These are phyloP conservation scores for Abrus precatorius DNA, from an alignment of 306 rosid genomes.

Conservation along the genomic window DNA sequence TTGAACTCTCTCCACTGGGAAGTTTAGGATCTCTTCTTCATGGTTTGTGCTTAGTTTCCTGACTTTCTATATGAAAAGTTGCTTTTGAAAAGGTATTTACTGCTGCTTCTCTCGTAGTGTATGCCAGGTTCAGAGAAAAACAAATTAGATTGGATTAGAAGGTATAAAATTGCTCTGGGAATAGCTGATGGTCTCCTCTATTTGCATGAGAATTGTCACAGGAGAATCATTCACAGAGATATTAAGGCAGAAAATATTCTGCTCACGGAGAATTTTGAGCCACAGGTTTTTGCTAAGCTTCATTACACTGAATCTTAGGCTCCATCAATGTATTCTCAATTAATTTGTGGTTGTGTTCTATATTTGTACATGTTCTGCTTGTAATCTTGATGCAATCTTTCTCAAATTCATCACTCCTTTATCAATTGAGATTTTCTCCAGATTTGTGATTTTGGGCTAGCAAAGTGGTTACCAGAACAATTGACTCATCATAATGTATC, in stretches of 20 bases:
- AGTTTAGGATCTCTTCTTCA: slow-evolving; percentile 86
- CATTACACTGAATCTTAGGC: not conserved
- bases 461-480: slow-evolving; percentile 92
- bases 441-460: slow-evolving; percentile 99
- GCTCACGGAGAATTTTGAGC: slow-evolving; percentile 81
- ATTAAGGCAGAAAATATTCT: slow-evolving; percentile 87
- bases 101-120: not conserved
- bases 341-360: not conserved
- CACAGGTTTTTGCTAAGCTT: slow-evolving; percentile 74
- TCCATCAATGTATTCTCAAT: too few relatives aligned
- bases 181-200: slow-evolving; percentile 82
- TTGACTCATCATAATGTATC: slow-evolving; percentile 84
- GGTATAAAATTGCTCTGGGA: slow-evolving; percentile 81
- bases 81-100: slow-evolving; percentile 9
- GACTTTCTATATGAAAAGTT: slow-evolving; percentile 9
- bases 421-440: slow-evolving; percentile 49
- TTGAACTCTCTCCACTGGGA: slow-evolving; percentile 73
- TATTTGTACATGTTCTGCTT: slow-evolving; percentile 5
- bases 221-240: slow-evolving; percentile 94
- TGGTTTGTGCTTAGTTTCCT: slow-evolving; percentile 58
- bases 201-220: slow-evolving; percentile 84
- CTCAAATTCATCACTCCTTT: slow-evolving; percentile 10
- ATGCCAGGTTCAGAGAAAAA: slow-evolving; percentile 62
- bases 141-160: slow-evolving; percentile 78
- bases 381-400: slow-evolving; percentile 16